phyloP scores from a whole-genome alignment of 1,284 basidiomycete species.

The Blastosporella zonata region DNA sequence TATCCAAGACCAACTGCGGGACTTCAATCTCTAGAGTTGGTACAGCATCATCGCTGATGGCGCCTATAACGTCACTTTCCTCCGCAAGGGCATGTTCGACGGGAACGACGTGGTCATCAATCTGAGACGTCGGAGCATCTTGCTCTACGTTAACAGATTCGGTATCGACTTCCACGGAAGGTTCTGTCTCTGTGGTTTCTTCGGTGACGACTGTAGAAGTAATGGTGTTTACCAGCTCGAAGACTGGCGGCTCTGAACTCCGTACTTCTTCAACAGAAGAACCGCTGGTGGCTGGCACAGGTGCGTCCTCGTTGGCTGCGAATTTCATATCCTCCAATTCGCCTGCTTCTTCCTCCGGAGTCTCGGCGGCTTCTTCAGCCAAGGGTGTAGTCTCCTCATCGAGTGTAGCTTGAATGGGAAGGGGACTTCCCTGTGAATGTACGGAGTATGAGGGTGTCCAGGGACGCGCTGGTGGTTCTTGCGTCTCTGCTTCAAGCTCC shows the following conservation, averaged over 20 bases:
- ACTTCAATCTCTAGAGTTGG: constrained; percentile 3
- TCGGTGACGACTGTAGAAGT: background rate
- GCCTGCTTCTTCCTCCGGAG: constrained; percentile 3
- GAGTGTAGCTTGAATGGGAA: constrained; percentile 8
- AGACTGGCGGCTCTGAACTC: background rate
- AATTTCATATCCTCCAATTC: constrained; percentile 17
- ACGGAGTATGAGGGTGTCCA: constrained; percentile 32
- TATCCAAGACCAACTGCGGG: constrained; percentile 12
- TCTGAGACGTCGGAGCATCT: background rate
- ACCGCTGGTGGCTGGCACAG: background rate
- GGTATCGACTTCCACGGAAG: background rate
- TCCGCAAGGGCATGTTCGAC: background rate
- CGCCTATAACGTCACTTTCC: background rate
- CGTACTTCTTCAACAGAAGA: background rate
- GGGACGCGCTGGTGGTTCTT: constrained; percentile 18
- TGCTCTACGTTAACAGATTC: background rate
- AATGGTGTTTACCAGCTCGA: background rate
- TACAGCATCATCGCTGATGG: background rate
- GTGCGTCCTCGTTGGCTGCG: constrained; percentile 13
- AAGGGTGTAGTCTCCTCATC: constrained; percentile 7
- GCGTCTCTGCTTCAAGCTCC: constrained; percentile 3
- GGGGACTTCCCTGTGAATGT: constrained; percentile 29
- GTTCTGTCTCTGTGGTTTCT: background rate
- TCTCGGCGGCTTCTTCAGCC: background rate
- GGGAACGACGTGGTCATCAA: background rate